Base-by-base conservation (phyloP, 331 rosid genomes). In the Spiraea crenata region DNA sequence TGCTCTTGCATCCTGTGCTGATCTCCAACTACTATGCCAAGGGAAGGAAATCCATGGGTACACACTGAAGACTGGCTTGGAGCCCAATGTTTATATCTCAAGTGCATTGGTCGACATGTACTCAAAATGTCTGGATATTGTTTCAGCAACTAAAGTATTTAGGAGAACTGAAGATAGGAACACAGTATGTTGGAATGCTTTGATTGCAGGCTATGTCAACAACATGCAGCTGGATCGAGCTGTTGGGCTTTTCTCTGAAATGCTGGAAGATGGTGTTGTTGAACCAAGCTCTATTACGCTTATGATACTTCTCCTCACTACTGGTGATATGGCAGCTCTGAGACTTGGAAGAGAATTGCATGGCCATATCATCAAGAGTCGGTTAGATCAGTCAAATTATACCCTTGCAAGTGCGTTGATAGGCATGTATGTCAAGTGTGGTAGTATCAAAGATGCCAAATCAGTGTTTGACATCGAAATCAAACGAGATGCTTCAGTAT, bases 21-120 rank as follows among this genome's bases (percentile, higher is more conserved):
- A 72, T 67, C 74, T 82, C 31, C 62, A 48, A 58, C 64, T 71
- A 52, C 74, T 39, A 67, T 62, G 61, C 34, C 76, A 68, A 65
- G 89, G 89, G 72, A 82, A 74, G 74, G 84, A 82, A 74, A 82
- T 82, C 78, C 89, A 85, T 48, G 86, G 84, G 66, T 76, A 75
- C 41, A n/a, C 8, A 13, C 47, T 81, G 79, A 81, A 76, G 75
- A 69, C 19, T n/a, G 78, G 74, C 42, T 64, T 77, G 39, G 79
- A 76, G 73, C 74, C 64, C 67, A 76, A 79, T 76, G 16, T 73
- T 54, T 62, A 68, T 56, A 60, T 76, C 62, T 79, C 81, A 9
- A 76, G 81, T 70, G 82, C 89, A 45, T 72, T 82, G 72, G 68
- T 85, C 74, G 79, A 79, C 78, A 70, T 82, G 79, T 85, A 85